Conservation (phyloP, 352 stramenopile genomes). For the Phytopythium delawarense region DNA sequence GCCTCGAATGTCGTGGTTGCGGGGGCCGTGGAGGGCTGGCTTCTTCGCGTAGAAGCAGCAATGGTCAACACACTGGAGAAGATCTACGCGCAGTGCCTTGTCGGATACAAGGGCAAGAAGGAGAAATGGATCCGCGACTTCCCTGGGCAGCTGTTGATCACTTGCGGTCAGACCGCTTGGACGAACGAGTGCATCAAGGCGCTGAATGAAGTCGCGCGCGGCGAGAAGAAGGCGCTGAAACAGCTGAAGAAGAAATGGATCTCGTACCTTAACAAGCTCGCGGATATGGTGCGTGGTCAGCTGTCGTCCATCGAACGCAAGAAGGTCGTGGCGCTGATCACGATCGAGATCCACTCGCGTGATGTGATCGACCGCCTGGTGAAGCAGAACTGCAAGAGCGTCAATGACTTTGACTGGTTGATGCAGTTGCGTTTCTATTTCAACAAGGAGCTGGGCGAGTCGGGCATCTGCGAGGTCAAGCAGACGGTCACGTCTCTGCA, state of each 20-base stretch:
- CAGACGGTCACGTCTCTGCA: slow-evolving; percentile 83
- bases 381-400: slow-evolving; percentile 90
- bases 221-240: slow-evolving; percentile 90
- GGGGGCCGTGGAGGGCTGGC: slow-evolving; percentile 89
- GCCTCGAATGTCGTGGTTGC: slow-evolving; percentile 85
- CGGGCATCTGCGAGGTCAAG: slow-evolving; percentile 83
- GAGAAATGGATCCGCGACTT: slow-evolving; percentile 96
- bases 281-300: slow-evolving; percentile 90
- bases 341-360: slow-evolving; percentile 95
- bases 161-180: slow-evolving; percentile 90
- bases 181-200: slow-evolving; percentile 93
- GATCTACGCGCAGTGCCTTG: slow-evolving; percentile 78
- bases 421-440: slow-evolving; percentile 89
- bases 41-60: slow-evolving; percentile 75
- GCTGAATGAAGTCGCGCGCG: slow-evolving; percentile 86
- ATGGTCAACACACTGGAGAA: slow-evolving; percentile 88
- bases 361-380: slow-evolving; percentile 94
- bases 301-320: slow-evolving; percentile 89
- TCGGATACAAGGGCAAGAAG: slow-evolving; percentile 91
- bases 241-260: slow-evolving; percentile 94
- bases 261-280: slow-evolving; percentile 92
- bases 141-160: slow-evolving; percentile 91
- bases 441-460: slow-evolving; percentile 79
- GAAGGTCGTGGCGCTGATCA: slow-evolving; percentile 97
- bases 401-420: slow-evolving; percentile 91